Evolutionary conservation across 2,329 filamentous ascomycete species (phyloP).

Genomic region (Calonectria multiphialidica): DNA sequence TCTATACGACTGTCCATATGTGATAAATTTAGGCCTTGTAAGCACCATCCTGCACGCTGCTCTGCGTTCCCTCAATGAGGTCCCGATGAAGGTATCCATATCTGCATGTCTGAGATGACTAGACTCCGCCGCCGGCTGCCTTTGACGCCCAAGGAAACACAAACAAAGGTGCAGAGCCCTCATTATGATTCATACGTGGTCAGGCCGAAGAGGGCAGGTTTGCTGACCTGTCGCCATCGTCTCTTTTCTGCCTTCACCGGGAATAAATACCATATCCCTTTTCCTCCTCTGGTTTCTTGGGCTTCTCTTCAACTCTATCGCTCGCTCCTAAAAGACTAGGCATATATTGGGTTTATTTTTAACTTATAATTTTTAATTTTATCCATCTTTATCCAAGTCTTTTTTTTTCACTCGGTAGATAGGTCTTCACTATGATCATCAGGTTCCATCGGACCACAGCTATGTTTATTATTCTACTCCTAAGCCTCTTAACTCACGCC

Average conservation of each 20-base stretch:
- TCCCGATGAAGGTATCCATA: not conserved
- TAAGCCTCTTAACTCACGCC: not conserved
- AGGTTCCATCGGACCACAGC: not conserved
- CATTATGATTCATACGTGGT: not conserved
- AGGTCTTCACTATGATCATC: not conserved
- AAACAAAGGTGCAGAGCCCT: not conserved
- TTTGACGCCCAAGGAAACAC: not conserved
- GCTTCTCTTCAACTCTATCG: not conserved
- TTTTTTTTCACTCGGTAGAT: not conserved
- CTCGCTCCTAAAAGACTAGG: not conserved
- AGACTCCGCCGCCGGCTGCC: not conserved
- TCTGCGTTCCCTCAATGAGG: no score
- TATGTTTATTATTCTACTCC: not conserved
- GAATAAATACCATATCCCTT: not conserved
- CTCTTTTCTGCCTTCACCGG: not conserved
- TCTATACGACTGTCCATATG: not conserved
- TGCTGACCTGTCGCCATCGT: not conserved
- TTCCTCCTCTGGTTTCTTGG: not conserved
- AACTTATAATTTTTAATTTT: not conserved
- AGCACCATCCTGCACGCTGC: not conserved
- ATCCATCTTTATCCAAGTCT: not conserved
- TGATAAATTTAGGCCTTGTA: not conserved
- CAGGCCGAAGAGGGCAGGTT: not conserved
- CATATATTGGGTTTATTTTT: not conserved
- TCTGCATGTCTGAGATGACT: not conserved